Percentiles rank a stretch among this genome's conserved stretches.
phyloP scores from a whole-genome alignment of 2,329 filamentous ascomycete species.

The Cladophialophora immunda region DNA sequence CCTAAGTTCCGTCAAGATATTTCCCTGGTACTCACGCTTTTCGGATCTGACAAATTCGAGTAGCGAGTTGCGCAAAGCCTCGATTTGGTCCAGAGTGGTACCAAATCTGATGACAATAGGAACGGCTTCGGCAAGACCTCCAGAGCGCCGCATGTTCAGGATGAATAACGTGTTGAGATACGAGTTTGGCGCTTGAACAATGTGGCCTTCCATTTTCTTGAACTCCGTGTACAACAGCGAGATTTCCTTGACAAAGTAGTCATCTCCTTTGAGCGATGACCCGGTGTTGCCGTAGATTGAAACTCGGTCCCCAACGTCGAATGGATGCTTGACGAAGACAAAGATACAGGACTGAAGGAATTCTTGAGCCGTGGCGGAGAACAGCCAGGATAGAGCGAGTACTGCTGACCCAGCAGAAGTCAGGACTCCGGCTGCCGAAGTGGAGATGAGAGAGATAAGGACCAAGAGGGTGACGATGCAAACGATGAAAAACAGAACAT shows the following conservation, averaged over 20 bases:
- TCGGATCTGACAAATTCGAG: slow-evolving; percentile 83
- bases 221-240: slow-evolving; percentile 94
- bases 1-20: slow-evolving; percentile 85
- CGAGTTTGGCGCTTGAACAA: slow-evolving; percentile 95
- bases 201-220: slow-evolving; percentile 97
- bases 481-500: slow-evolving; percentile 88
- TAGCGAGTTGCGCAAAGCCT: slow-evolving; percentile 79
- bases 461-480: slow-evolving; percentile 81
- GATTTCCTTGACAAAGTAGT: slow-evolving; percentile 96
- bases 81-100: slow-evolving; percentile 82
- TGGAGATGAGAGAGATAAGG: slow-evolving; percentile 87
- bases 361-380: slow-evolving; percentile 91
- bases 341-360: slow-evolving; percentile 94
- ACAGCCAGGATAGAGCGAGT: slow-evolving; percentile 90
- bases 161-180: slow-evolving; percentile 93
- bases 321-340: slow-evolving; percentile 96
- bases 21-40: slow-evolving; percentile 87
- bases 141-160: slow-evolving; percentile 90
- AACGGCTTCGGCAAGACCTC: slow-evolving; percentile 85
- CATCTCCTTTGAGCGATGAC: slow-evolving; percentile 78
- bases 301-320: slow-evolving; percentile 93
- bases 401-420: slow-evolving; percentile 87
- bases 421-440: slow-evolving; percentile 88
- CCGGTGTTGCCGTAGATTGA: slow-evolving; percentile 91
- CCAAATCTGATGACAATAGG: slow-evolving; percentile 88